Evolutionary conservation across 306 rosid species (phyloP), one percentile per base, ranked within the genome.

Genomic region (Vicia villosa): DNA sequence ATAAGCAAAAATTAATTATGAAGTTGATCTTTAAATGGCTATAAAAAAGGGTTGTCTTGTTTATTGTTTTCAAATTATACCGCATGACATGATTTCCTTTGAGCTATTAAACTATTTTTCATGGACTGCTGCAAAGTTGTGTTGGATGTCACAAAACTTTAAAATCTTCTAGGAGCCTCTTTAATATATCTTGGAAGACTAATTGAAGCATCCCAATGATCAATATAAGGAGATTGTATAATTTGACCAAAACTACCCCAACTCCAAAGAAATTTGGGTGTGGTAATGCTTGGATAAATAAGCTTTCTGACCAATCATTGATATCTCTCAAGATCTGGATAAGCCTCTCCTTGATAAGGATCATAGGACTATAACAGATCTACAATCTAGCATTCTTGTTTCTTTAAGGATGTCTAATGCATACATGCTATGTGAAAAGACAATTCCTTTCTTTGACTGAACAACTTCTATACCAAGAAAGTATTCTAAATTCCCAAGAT

Each of bases 61-160:
- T 62, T 22, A 26, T 51, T 37, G 24, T 16, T 61, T 73, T 64
- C 42, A 22, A 17, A 60, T 56, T 62, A 46, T 43, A 52, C 64
- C 55, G 8, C 64, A 69, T 43, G 72, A 34, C 59, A 59, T 26
- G 63, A 73, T 59, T 49, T 28, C 59, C 12, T 68, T 69, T 8
- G 24, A 40, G 40, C 22, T 6, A n/a, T 58, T 46, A 45, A 66
- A 26, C 24, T 42, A 66, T 15, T 45, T 15, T 8, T 28, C 42
- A 66, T 16, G 10, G 26, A 22, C 43, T 46, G 17, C 45, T 28
- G 21, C 9, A 28, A 26, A 57, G 45, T 34, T 22, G 43, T 37
- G 26, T 15, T 34, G 38, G 38, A 34, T 34, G 38, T 34, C 10
- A 7, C 38, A 34, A 32, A 6, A 34, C 38, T 34, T 34, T 4